These are phyloP conservation scores for Monosporascus ibericus DNA, from an alignment of 2,329 filamentous ascomycete species.

Conservation along the genomic window DNA sequence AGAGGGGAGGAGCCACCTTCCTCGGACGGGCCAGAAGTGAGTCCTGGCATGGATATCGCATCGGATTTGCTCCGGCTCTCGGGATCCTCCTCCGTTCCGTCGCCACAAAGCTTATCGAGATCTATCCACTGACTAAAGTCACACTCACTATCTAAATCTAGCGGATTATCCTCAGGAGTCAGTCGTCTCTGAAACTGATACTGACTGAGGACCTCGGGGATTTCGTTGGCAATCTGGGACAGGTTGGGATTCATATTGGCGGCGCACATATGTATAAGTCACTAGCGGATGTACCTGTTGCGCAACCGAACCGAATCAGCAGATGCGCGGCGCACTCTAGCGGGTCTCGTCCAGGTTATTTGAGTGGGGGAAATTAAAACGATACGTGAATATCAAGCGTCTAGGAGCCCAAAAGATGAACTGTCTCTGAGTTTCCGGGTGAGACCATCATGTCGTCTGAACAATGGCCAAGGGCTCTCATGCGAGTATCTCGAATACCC, in stretches of 20 bases:
- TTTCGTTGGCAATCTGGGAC: neutral
- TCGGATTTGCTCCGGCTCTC: neutral
- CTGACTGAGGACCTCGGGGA: neutral
- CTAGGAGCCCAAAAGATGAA: slow-evolving; percentile 1
- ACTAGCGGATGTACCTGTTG: neutral
- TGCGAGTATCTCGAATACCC: neutral
- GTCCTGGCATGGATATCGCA: neutral
- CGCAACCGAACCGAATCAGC: slow-evolving; percentile 1
- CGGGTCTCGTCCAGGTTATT: slow-evolving; percentile 1
- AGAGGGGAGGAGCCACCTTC: neutral
- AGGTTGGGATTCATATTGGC: neutral
- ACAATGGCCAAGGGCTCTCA: neutral
- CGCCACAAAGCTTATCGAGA: neutral
- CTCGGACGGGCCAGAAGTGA: neutral
- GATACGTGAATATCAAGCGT: neutral
- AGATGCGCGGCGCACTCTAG: neutral
- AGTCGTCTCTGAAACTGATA: neutral
- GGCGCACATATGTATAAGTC: neutral
- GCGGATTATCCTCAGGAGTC: too few relatives aligned
- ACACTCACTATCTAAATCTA: neutral
- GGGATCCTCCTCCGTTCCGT: neutral
- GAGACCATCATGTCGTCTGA: slow-evolving; percentile 1
- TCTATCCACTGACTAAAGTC: neutral
- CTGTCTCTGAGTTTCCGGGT: neutral
- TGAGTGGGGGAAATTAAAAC: slow-evolving; percentile 1